Evolutionary conservation across 352 stramenopile species (phyloP).

Genomic region (Phytophthora aleatoria): DNA sequence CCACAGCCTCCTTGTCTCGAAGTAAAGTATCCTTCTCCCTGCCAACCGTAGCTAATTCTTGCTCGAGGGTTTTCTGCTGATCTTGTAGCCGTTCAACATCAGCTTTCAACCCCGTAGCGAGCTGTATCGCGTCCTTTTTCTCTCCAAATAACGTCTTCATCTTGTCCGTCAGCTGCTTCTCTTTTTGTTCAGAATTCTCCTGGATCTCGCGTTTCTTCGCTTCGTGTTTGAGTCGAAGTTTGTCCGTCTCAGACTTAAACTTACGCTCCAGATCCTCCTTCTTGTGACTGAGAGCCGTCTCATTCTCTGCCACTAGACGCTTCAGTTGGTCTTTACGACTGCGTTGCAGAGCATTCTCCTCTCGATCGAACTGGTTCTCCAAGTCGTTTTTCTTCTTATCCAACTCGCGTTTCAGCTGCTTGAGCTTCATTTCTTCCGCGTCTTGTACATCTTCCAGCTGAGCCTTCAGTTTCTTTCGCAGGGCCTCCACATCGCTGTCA

Average conservation of each 20-base stretch:
- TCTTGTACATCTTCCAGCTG: conserved; percentile 61
- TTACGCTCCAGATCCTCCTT: conserved; percentile 68
- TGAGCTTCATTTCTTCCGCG: conserved; percentile 58
- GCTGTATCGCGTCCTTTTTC: conserved; percentile 26
- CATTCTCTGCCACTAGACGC: conserved; percentile 55
- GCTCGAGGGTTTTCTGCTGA: conserved; percentile 21
- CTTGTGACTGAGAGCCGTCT: conserved; percentile 47
- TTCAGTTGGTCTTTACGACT: conserved; percentile 74
- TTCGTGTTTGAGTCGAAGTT: conserved; percentile 47
- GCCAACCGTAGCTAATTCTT: conserved; percentile 22
- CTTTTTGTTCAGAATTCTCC: conserved; percentile 40
- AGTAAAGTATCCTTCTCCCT: conserved; percentile 20
- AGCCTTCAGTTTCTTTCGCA: conserved; percentile 54
- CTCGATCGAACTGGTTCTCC: conserved; percentile 71
- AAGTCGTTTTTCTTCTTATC: conserved; percentile 75
- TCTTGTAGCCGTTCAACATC: conserved; percentile 33
- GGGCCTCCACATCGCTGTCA: conserved; percentile 34
- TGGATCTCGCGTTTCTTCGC: conserved; percentile 49
- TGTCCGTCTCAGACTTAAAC: conserved; percentile 48
- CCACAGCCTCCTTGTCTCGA: conserved; percentile 19
- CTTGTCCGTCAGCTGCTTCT: conserved; percentile 39
- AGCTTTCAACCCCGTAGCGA: conserved; percentile 33
- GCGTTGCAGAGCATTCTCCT: conserved; percentile 56
- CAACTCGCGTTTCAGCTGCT: conserved; percentile 63
- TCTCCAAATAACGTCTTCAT: conserved; percentile 36